Evolutionary conservation across 352 stramenopile species (phyloP).

Genomic region (Phytophthora sansomeana): DNA sequence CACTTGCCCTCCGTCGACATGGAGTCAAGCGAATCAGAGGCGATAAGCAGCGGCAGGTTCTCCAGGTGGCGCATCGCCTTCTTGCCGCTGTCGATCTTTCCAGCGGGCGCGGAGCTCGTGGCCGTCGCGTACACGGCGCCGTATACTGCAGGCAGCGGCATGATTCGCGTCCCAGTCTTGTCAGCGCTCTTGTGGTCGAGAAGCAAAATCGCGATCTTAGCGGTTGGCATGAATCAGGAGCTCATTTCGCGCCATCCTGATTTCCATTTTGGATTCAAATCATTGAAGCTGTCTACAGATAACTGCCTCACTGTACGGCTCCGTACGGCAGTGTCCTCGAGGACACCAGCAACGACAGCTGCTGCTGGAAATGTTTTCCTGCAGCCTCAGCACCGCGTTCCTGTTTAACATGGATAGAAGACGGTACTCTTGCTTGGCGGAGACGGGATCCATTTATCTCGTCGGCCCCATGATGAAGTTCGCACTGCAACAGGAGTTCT

Average conservation of each 20-base stretch:
- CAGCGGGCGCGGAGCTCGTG: constrained; percentile 21
- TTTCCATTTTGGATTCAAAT: constrained; percentile 25
- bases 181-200: neutral
- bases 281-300: constrained; percentile 12
- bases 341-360: neutral
- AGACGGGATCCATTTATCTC: too few species aligned
- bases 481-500: too few species aligned
- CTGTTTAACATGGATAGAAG: neutral
- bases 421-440: too few species aligned
- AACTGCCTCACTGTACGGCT: neutral
- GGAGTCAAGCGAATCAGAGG: constrained; percentile 35
- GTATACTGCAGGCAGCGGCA: constrained; percentile 42
- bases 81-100: constrained; percentile 44
- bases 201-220: constrained; percentile 31
- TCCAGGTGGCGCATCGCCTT: constrained; percentile 51
- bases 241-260: constrained; percentile 15
- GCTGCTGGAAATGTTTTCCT: too few species aligned
- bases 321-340: too few species aligned
- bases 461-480: too few species aligned
- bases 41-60: constrained; percentile 50
- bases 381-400: too few species aligned
- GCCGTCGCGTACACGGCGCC: constrained; percentile 36
- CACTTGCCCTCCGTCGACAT: constrained; percentile 35
- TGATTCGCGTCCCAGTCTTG: neutral
- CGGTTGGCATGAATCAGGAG: constrained; percentile 9